Evolutionary conservation across 148 eudicot species (phyloP).

Genomic region (Rhododendron williamsianum): DNA sequence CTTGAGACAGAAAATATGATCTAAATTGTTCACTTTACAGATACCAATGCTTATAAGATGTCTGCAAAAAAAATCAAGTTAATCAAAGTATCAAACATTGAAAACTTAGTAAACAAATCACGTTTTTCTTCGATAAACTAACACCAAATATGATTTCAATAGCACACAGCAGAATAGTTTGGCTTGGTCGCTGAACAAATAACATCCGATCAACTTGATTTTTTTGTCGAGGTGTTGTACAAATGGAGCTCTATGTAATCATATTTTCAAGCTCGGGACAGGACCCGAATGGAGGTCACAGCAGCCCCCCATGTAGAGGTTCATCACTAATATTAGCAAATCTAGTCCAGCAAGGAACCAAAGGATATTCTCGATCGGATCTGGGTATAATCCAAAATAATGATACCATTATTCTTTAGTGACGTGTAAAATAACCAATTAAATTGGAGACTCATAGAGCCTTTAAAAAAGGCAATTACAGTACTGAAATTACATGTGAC

Average conservation of each 20-base stretch:
- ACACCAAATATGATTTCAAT: neutral
- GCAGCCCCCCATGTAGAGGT: neutral
- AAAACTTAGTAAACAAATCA: neutral
- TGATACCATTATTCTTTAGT: neutral
- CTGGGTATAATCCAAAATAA: neutral
- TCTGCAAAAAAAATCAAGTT: too few relatives aligned
- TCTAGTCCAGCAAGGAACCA: neutral
- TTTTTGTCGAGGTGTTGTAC: too few relatives aligned
- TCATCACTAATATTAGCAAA: neutral
- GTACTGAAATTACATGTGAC: neutral
- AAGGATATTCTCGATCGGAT: constrained; percentile 5
- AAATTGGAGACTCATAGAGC: neutral
- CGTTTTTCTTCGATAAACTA: too few relatives aligned
- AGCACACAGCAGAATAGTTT: neutral
- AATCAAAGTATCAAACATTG: too few relatives aligned
- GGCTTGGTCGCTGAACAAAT: neutral
- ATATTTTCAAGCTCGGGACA: neutral
- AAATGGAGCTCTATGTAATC: neutral
- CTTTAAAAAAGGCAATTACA: neutral
- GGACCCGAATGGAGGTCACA: neutral
- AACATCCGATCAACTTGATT: neutral
- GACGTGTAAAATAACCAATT: neutral
- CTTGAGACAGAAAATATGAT: neutral
- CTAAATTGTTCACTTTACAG: neutral
- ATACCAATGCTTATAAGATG: neutral